Percentiles rank a stretch among this genome's conserved stretches.
Conservation (phyloP, 495 filamentous ascomycete genomes). For the Polyplosphaeria fusca region DNA sequence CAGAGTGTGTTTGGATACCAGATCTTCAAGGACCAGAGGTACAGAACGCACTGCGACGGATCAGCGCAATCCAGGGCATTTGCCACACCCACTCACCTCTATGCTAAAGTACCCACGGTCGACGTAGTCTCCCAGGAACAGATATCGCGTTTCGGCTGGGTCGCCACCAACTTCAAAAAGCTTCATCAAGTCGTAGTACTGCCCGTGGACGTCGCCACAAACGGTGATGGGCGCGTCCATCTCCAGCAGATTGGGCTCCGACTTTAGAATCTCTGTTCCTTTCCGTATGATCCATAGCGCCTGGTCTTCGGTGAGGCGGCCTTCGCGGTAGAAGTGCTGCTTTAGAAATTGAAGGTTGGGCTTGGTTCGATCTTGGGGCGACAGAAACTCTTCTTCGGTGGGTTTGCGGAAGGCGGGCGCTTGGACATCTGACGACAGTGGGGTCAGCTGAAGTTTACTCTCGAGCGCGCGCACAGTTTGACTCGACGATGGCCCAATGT, state of each 20-base stretch:
- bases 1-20: slow-evolving; percentile 98
- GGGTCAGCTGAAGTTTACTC: slow-evolving; percentile 26
- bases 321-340: slow-evolving; percentile 97
- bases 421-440: slow-evolving; percentile 71
- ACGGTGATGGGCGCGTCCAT: slow-evolving; percentile 99
- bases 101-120: slow-evolving; percentile 98
- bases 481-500: background rate
- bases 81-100: slow-evolving; percentile 54
- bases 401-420: slow-evolving; percentile 90
- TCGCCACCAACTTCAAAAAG: slow-evolving; percentile 98
- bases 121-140: slow-evolving; percentile 97
- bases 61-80: background rate
- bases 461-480: background rate
- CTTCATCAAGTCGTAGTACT: slow-evolving; percentile 99
- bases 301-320: slow-evolving; percentile 93
- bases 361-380: slow-evolving; percentile 78
- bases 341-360: slow-evolving; percentile 92
- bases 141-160: slow-evolving; percentile 89
- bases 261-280: slow-evolving; percentile 76
- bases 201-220: slow-evolving; percentile 96
- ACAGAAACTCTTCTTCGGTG: slow-evolving; percentile 73
- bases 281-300: slow-evolving; percentile 89
- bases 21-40: slow-evolving; percentile 97
- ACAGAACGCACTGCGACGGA: slow-evolving; percentile 72
- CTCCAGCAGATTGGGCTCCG: slow-evolving; percentile 92